Evolutionary conservation across 441 rosid species (phyloP).

Genomic region (Isatis lusitanica): DNA sequence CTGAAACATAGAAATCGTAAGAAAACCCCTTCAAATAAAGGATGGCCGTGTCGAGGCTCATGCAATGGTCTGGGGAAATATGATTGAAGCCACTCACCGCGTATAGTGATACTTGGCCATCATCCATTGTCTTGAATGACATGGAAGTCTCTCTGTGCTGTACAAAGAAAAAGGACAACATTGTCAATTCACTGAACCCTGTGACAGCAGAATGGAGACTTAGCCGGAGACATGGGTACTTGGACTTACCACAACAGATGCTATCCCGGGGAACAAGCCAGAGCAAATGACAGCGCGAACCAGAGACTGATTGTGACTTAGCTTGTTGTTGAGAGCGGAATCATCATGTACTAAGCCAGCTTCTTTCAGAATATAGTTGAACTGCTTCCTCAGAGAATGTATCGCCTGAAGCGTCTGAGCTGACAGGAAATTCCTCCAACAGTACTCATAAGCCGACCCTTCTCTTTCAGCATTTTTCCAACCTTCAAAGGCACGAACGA

Average conservation of each 20-base stretch:
- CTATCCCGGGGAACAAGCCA: constrained; percentile 96
- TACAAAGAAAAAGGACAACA: constrained; percentile 20
- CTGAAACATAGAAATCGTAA: constrained; percentile 45
- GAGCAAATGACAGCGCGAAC: constrained; percentile 97
- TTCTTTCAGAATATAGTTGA: constrained; percentile 82
- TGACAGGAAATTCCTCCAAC: constrained; percentile 98
- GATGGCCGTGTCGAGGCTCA: background rate
- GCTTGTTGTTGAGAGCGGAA: constrained; percentile 62
- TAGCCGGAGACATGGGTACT: constrained; percentile 6
- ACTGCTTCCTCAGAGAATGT: constrained; percentile 92
- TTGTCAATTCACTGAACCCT: constrained; percentile 4
- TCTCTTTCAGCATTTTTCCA: constrained; percentile 98
- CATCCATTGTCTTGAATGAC: constrained; percentile 98
- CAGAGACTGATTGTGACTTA: constrained; percentile 89
- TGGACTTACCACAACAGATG: constrained; percentile 84
- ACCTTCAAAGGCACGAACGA: constrained; percentile 99
- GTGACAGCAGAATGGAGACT: constrained; percentile 10
- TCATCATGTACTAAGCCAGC: constrained; percentile 77
- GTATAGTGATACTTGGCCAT: constrained; percentile 89
- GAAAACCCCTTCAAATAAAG: background rate
- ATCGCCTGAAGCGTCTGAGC: constrained; percentile 97
- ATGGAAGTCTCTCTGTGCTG: constrained; percentile 96
- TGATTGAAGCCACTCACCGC: constrained; percentile 53
- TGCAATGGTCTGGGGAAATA: background rate
- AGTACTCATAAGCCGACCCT: constrained; percentile 95